phyloP scores from a whole-genome alignment of 768 basidiomycete species.

The Royoungia palumana region DNA sequence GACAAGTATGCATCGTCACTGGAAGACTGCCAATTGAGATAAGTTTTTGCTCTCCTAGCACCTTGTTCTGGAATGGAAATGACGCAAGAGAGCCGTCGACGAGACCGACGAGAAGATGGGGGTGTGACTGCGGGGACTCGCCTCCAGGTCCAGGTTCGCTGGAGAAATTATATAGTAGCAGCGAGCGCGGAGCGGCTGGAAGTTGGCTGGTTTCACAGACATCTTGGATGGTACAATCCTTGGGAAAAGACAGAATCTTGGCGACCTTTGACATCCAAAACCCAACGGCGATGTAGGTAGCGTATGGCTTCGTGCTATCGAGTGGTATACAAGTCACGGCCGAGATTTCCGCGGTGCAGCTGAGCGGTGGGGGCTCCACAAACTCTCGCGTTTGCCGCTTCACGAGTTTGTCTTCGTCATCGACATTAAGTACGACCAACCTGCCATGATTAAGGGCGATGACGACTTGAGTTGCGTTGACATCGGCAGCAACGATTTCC shows the following conservation, averaged over 20 bases:
- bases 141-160: constrained; percentile 29
- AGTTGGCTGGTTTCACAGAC: constrained; percentile 31
- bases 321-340: constrained; percentile 63
- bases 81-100: constrained; percentile 70
- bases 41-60: constrained; percentile 49
- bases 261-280: constrained; percentile 74
- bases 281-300: constrained; percentile 56
- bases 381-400: constrained; percentile 23
- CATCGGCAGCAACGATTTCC: constrained; percentile 64
- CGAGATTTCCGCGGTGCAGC: constrained; percentile 53
- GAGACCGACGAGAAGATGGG: constrained; percentile 68
- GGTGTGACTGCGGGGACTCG: constrained; percentile 36
- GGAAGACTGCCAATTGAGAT: constrained; percentile 66
- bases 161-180: constrained; percentile 61
- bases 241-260: constrained; percentile 45
- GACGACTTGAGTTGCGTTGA: constrained; percentile 66
- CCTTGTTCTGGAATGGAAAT: constrained; percentile 44
- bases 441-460: constrained; percentile 56
- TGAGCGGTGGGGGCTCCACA: constrained; percentile 15
- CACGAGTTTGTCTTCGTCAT: constrained; percentile 36
- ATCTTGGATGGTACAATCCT: constrained; percentile 18
- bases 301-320: constrained; percentile 43
- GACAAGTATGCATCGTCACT: constrained; percentile 54
- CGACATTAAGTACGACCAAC: constrained; percentile 49
- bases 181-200: constrained; percentile 42